Conservation (phyloP, 2,329 filamentous ascomycete genomes). For the Chalaropsis ovoidea region DNA sequence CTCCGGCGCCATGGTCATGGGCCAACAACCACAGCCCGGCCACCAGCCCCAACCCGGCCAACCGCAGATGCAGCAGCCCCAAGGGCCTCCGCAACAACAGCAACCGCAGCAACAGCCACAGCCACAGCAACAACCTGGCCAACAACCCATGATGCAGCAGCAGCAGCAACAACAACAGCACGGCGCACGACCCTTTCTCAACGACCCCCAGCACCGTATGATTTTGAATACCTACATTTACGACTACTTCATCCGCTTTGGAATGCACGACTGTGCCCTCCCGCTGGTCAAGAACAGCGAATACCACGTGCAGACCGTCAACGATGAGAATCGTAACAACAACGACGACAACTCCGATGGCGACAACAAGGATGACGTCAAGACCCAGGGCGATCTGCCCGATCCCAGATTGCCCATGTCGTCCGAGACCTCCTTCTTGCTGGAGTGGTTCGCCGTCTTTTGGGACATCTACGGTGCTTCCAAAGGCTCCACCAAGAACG, state of each 20-base stretch:
- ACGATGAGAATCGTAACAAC: slow-evolving; percentile 56
- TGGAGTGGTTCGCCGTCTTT: slow-evolving; percentile 95
- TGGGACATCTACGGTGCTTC: slow-evolving; percentile 83
- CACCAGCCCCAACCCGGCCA: slow-evolving; percentile 22
- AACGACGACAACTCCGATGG: slow-evolving; percentile 69
- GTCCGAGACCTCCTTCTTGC: slow-evolving; percentile 68
- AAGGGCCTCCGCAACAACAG: slow-evolving; percentile 23
- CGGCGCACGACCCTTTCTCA: slow-evolving; percentile 29
- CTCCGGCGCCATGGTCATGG: slow-evolving; percentile 36
- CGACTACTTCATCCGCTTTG: slow-evolving; percentile 79
- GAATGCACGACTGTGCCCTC: slow-evolving; percentile 74
- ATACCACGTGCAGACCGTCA: slow-evolving; percentile 29
- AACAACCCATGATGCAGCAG: slow-evolving; percentile 20
- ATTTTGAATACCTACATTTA: slow-evolving; percentile 80
- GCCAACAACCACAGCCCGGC: slow-evolving; percentile 31
- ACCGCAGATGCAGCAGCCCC: slow-evolving; percentile 26
- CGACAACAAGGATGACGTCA: slow-evolving; percentile 69
- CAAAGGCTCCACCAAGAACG: slow-evolving; percentile 56
- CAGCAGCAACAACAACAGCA: slow-evolving; percentile 32
- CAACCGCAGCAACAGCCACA: slow-evolving; percentile 18
- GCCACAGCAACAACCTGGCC: slow-evolving; percentile 34
- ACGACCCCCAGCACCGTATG: slow-evolving; percentile 42
- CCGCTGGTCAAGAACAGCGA: slow-evolving; percentile 50
- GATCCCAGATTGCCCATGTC: slow-evolving; percentile 57
- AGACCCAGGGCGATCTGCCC: slow-evolving; percentile 71